Evolutionary conservation across 495 filamentous ascomycete genomes (phyloP).

Genomic region (Aspergillus saccharolyticus): DNA sequence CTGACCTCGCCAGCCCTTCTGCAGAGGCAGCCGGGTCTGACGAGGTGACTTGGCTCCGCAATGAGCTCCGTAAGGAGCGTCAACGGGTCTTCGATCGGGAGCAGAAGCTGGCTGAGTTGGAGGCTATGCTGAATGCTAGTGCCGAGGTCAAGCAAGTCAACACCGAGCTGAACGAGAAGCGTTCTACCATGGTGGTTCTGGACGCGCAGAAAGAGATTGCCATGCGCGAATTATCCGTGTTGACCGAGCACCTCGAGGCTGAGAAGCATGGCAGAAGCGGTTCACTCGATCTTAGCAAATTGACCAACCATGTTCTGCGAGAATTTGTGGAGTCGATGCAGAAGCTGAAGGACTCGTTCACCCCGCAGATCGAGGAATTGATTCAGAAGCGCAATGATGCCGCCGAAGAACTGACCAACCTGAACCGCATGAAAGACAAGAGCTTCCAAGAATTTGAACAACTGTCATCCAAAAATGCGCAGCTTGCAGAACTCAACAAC

Average conservation of each 20-base stretch:
- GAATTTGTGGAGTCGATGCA: slow-evolving; percentile 87
- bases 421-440: slow-evolving; percentile 80
- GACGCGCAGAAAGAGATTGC: slow-evolving; percentile 95
- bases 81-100: slow-evolving; percentile 74
- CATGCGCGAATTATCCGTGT: slow-evolving; percentile 80
- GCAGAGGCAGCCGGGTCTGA: slow-evolving; percentile 54
- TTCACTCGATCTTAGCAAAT: slow-evolving; percentile 64
- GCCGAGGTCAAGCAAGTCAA: slow-evolving; percentile 80
- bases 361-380: slow-evolving; percentile 74
- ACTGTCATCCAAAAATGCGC: slow-evolving; percentile 85
- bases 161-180: slow-evolving; percentile 83
- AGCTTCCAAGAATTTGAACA: slow-evolving; percentile 94
- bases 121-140: slow-evolving; percentile 61
- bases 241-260: slow-evolving; percentile 70
- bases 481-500: slow-evolving; percentile 90
- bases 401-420: slow-evolving; percentile 71
- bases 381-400: slow-evolving; percentile 77
- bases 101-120: slow-evolving; percentile 76
- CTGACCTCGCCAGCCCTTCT: slow-evolving; percentile 72
- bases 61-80: slow-evolving; percentile 73
- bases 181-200: slow-evolving; percentile 91
- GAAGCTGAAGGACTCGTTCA: slow-evolving; percentile 73
- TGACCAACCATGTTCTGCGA: slow-evolving; percentile 79
- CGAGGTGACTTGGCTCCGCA: slow-evolving; percentile 66
- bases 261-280: slow-evolving; percentile 57